Conservation (phyloP, 768 basidiomycete genomes). For the Termitomyces sp. region DNA sequence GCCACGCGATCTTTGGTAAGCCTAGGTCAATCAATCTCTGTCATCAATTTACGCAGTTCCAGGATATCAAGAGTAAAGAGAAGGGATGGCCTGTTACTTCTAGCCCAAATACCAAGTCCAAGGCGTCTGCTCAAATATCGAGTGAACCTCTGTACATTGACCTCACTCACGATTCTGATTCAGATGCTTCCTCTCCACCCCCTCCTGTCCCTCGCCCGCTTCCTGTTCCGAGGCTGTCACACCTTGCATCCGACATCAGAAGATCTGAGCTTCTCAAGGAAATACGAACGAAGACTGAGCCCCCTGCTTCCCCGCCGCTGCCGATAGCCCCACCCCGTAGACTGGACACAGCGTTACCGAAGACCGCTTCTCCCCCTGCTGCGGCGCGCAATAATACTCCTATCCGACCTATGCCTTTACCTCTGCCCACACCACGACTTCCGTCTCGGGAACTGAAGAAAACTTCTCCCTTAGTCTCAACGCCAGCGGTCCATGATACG, state of each 20-base stretch:
- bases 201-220: neutral
- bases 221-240: neutral
- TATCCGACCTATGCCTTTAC: slow-evolving; percentile 7
- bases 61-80: neutral
- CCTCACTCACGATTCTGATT: slow-evolving; percentile 8
- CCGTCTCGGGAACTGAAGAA: neutral
- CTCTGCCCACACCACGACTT: slow-evolving; percentile 10
- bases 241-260: neutral
- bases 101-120: neutral
- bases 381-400: neutral
- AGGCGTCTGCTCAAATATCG: neutral
- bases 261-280: neutral
- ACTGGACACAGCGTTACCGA: neutral
- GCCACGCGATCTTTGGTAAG: neutral
- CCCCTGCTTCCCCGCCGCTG: neutral
- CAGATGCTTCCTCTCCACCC: neutral
- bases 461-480: neutral
- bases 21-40: neutral
- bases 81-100: neutral
- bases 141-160: slow-evolving; percentile 1
- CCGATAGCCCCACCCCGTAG: neutral
- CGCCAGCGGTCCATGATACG: neutral
- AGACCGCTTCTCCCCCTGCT: neutral
- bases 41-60: neutral
- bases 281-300: neutral